phyloP scores from a whole-genome alignment of 495 filamentous ascomycete species.

The Pseudevernia furfuracea region DNA sequence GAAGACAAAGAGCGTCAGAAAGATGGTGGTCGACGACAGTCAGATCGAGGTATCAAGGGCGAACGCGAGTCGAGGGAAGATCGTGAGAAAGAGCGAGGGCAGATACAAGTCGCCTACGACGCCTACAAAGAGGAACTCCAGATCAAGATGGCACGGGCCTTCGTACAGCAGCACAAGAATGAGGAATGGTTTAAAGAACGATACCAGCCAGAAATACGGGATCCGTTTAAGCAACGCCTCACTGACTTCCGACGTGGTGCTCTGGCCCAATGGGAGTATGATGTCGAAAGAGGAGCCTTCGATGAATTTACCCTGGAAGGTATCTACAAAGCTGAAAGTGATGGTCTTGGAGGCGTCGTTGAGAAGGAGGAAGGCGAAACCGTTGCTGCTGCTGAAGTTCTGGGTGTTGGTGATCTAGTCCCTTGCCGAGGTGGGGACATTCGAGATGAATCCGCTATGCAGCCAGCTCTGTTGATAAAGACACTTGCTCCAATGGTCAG shows the following conservation, averaged over 20 bases:
- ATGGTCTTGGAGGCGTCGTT: slow-evolving; percentile 74
- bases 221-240: slow-evolving; percentile 58
- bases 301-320: slow-evolving; percentile 94
- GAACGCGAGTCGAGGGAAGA: slow-evolving; percentile 76
- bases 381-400: slow-evolving; percentile 79
- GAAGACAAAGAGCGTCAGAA: slow-evolving; percentile 76
- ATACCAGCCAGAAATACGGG: slow-evolving; percentile 74
- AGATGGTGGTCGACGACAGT: slow-evolving; percentile 56
- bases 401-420: slow-evolving; percentile 83
- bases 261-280: slow-evolving; percentile 77
- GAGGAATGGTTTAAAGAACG: slow-evolving; percentile 98
- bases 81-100: slow-evolving; percentile 76
- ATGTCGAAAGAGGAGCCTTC: slow-evolving; percentile 73
- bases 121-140: slow-evolving; percentile 89
- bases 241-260: slow-evolving; percentile 65
- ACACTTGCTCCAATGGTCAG: slow-evolving; percentile 95
- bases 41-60: slow-evolving; percentile 57
- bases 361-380: slow-evolving; percentile 95
- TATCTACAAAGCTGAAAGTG: slow-evolving; percentile 87
- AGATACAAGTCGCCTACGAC: slow-evolving; percentile 90
- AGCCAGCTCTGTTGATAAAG: slow-evolving; percentile 93
- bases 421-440: slow-evolving; percentile 72
- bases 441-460: slow-evolving; percentile 70
- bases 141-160: slow-evolving; percentile 77
- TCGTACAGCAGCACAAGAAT: slow-evolving; percentile 81